Base-by-base conservation (phyloP, 768 basidiomycete species). In the Mycena floridula region DNA sequence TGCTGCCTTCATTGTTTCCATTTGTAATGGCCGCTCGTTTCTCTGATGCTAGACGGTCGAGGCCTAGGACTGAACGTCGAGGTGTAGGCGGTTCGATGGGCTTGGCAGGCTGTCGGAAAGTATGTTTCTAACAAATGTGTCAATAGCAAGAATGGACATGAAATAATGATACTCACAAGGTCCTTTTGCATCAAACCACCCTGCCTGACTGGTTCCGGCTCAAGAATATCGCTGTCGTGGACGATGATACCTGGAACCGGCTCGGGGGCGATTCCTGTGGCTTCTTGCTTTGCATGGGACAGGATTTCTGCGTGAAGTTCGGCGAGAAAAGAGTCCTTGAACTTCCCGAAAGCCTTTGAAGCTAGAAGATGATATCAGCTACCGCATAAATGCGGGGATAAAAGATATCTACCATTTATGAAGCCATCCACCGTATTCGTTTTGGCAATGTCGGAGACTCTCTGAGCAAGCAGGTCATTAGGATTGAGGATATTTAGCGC, bases 1-100 rank as follows among this genome's bases (percentile, higher is more conserved):
- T 68, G 53, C 77, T 80, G 7, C 67, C 64, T 41, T 72, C 68
- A 15, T 52, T 59, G 42, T 69, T 68, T 3, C 60, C 76, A 50
- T 70, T 69, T 37, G 69, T 66, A 2, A 72, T n/a, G 11, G 79
- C 80, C 1, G 76, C 79, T 43, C 91, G 72, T 65, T 97, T 99
- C 59, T 96, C 91, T 39, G 76, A 79, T 0, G 96, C 96, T 2
- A 98, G 73, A 21, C 76, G 76, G 58, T 99, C 94, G 5, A 98
- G 71, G 3, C 95, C 94, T 1, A 97, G 77, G 3, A 89, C 55
- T 5, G 94, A 96, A 0, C 77, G 65, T 38, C 89, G 73, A 1
- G 89, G 87, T 12, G 87, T 87, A 9, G 83, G 81, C 3, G 87
- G 86, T 54, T 85, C 83, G 6, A 86, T 62, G 7, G 82, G 78